phyloP scores from a whole-genome alignment of 371 early-diverging fungal genomes.

The Phascolomyces articulosus region DNA sequence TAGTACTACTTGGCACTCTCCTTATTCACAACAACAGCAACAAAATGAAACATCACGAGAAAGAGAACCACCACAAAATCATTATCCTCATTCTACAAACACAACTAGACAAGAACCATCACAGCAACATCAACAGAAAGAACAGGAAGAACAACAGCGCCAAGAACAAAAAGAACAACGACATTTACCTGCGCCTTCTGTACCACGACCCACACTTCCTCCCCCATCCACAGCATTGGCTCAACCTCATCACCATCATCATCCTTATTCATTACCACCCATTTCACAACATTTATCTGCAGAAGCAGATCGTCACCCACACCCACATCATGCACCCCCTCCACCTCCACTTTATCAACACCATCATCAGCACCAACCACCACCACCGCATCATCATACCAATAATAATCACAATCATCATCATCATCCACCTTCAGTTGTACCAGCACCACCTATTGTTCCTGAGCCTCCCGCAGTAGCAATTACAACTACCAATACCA shows the following conservation, averaged over 20 bases:
- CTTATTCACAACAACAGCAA: not conserved
- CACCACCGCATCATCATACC: not conserved
- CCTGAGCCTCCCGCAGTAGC: not conserved
- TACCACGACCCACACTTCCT: not conserved
- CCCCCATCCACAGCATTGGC: not conserved
- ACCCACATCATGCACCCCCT: not conserved
- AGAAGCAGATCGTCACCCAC: not conserved
- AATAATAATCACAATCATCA: not conserved
- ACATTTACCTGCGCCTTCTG: not conserved
- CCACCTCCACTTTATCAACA: not conserved
- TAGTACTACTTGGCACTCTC: constrained; percentile 3
- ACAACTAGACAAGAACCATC: not conserved
- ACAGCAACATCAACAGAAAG: not conserved
- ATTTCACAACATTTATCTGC: no score
- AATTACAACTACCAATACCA: no score
- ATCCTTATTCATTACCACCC: not conserved
- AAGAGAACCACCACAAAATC: not conserved
- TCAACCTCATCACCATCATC: not conserved
- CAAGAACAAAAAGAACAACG: not conserved
- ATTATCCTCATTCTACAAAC: constrained; percentile 4
- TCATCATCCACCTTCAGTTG: not conserved
- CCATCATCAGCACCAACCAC: no score
- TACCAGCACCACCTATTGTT: not conserved
- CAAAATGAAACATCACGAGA: not conserved
- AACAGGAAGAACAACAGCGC: not conserved